Conservation (phyloP, 139 green algal species). For the Chlamydomonas sp. region DNA sequence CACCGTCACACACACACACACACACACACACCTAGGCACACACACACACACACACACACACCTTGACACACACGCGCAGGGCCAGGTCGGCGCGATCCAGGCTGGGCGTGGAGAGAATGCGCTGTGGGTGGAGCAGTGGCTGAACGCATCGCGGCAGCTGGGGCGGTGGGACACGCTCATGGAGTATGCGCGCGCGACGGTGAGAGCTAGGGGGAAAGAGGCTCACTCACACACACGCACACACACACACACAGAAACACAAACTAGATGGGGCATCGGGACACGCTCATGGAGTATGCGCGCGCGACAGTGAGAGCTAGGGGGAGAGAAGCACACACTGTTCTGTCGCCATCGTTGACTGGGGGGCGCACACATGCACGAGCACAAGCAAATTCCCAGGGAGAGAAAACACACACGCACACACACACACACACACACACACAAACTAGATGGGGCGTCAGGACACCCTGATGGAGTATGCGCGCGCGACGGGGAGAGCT, state of each 20-base stretch:
- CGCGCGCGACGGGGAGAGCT: slow-evolving; percentile 38
- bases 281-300: slow-evolving; percentile 76
- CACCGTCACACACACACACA: slow-evolving; percentile 44
- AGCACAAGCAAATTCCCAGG: too few species aligned
- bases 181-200: slow-evolving; percentile 65
- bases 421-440: too few species aligned
- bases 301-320: slow-evolving; percentile 39
- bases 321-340: too few species aligned
- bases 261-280: slow-evolving; percentile 94
- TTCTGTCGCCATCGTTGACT: too few species aligned
- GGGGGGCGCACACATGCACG: slow-evolving; percentile 46
- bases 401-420: too few species aligned
- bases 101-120: slow-evolving; percentile 36
- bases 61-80: too few species aligned
- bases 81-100: neutral
- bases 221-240: too few species aligned
- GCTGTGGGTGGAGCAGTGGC: slow-evolving; percentile 71
- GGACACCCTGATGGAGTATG: slow-evolving; percentile 83
- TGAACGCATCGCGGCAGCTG: slow-evolving; percentile 68
- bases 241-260: too few species aligned
- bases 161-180: slow-evolving; percentile 88
- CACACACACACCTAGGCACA: too few species aligned
- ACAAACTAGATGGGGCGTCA: slow-evolving; percentile 93
- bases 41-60: slow-evolving; percentile 6
- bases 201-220: too few species aligned